Evolutionary conservation across 805 yeast species (phyloP), one percentile per base, ranked within the genome.

Genomic region (Zygosaccharomyces lentus): DNA sequence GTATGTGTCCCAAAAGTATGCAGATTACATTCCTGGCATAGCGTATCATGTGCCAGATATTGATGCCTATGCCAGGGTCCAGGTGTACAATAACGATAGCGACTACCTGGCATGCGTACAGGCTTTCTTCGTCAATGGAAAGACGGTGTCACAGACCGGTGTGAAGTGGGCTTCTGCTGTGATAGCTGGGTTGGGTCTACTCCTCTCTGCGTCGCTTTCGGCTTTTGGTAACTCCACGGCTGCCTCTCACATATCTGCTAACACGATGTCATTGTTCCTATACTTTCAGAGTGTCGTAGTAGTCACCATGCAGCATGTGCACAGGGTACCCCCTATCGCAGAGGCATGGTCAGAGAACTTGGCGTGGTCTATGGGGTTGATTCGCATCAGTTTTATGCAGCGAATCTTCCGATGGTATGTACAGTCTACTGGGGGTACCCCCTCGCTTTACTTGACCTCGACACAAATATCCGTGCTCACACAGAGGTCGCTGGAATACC

Each of bases 131-230:
- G 59, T 82, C 16, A 88, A 88, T 61, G 88, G 90, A 30, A 85
- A 82, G 57, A 82, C 95, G 2, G 91, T 88, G 16, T 69, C 85
- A 36, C 96, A 87, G 61, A 72, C 77, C 2, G 86, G 86, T 54
- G 89, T 84, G 47, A 84, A 86, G 67, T 90, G 97, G 97, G 95
- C 87, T 34, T 87, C 96, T 15, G 97, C 97, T 1, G 82, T 84
- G 16, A 73, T 89, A 57, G 88, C 95, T 1, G 96, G 96, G 51
- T 65, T 87, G 25, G 96, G 96, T n/a, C 67, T 90, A 48, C 68
- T 89, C 37, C 74, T 82, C 13, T 86, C 95, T n/a, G 90, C 95
- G 4, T 52, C 84, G n/a, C 72, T 88, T 50, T 81, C 95, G 3
- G 77, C 90, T 3, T 82, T 84, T 64, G 96, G 96, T 47, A 86